Percentiles rank a stretch among this genome's conserved stretches.
Evolutionary conservation across 1,284 basidiomycete species (phyloP).

Genomic region (Austropuccinia psidii): DNA sequence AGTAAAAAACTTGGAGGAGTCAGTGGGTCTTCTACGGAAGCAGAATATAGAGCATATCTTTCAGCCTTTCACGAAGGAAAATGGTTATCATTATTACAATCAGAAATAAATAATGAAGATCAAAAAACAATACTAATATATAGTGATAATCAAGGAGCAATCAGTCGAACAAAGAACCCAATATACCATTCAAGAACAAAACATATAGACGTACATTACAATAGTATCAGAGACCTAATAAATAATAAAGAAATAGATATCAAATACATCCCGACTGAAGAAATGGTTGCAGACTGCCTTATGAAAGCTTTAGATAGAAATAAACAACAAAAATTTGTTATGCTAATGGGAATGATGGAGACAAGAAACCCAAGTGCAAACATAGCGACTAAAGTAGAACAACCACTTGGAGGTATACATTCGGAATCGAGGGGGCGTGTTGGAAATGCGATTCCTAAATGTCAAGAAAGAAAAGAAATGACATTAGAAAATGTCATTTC

Average conservation of each 20-base stretch:
- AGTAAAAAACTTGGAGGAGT: slow-evolving; percentile 15
- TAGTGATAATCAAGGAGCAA: slow-evolving; percentile 15
- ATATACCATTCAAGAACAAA: slow-evolving; percentile 15
- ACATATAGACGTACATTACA: slow-evolving; percentile 1
- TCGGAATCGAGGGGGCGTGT: too few species aligned
- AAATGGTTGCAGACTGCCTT: slow-evolving; percentile 24
- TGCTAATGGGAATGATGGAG: too few species aligned
- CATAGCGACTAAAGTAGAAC: too few species aligned
- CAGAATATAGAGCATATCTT: slow-evolving; percentile 14
- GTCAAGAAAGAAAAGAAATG: too few species aligned
- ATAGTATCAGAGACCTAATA: slow-evolving; percentile 7
- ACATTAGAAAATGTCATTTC: too few species aligned
- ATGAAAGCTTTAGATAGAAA: slow-evolving; percentile 28
- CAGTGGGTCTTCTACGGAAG: slow-evolving; percentile 13
- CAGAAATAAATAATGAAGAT: not conserved
- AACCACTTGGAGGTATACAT: too few species aligned
- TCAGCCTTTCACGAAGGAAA: slow-evolving; percentile 5
- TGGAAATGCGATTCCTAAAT: too few species aligned
- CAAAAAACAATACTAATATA: too few species aligned
- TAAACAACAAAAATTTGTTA: slow-evolving; percentile 19
- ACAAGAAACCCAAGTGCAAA: too few species aligned
- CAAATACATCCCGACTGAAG: slow-evolving; percentile 1
- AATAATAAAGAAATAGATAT: slow-evolving; percentile 15
- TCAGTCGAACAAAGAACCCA: slow-evolving; percentile 12
- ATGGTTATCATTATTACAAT: too few species aligned